phyloP scores from a whole-genome alignment of 345 rosid genomes.

The Lepidium sativum region DNA sequence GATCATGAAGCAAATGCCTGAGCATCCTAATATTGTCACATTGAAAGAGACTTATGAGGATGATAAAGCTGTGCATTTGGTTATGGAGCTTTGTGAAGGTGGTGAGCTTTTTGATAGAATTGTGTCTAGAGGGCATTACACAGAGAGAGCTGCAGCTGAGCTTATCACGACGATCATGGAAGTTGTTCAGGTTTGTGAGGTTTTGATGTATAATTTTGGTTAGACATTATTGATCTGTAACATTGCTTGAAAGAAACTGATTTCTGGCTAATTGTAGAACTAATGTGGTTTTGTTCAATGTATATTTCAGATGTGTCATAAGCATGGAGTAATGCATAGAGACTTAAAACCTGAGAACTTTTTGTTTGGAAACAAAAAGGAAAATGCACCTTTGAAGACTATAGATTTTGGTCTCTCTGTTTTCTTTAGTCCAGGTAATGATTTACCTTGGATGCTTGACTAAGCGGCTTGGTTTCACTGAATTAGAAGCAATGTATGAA shows the following conservation, averaged over 20 bases:
- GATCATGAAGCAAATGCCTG: constrained; percentile 79
- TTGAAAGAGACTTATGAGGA: constrained; percentile 80
- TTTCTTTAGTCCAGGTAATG: constrained; percentile 76
- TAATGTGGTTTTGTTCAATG: neutral
- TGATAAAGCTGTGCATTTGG: constrained; percentile 85
- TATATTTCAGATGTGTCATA: constrained; percentile 63
- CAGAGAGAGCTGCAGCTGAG: constrained; percentile 83
- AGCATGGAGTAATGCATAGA: constrained; percentile 83
- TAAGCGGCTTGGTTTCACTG: neutral
- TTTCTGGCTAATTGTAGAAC: neutral
- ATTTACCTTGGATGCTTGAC: neutral
- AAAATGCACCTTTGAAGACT: constrained; percentile 59
- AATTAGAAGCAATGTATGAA: neutral
- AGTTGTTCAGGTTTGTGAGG: constrained; percentile 61
- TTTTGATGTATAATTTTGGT: neutral
- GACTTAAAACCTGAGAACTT: constrained; percentile 94
- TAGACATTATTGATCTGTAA: neutral
- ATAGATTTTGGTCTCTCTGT: constrained; percentile 92
- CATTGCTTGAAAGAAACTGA: neutral
- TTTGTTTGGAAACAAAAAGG: constrained; percentile 77
- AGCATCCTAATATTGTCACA: constrained; percentile 60
- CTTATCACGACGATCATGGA: constrained; percentile 74
- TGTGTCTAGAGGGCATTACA: constrained; percentile 88
- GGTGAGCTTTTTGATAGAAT: constrained; percentile 93
- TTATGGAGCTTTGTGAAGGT: constrained; percentile 92